phyloP scores from a whole-genome alignment of 2,329 filamentous ascomycete genomes.

The Trichoderma semiorbis region DNA sequence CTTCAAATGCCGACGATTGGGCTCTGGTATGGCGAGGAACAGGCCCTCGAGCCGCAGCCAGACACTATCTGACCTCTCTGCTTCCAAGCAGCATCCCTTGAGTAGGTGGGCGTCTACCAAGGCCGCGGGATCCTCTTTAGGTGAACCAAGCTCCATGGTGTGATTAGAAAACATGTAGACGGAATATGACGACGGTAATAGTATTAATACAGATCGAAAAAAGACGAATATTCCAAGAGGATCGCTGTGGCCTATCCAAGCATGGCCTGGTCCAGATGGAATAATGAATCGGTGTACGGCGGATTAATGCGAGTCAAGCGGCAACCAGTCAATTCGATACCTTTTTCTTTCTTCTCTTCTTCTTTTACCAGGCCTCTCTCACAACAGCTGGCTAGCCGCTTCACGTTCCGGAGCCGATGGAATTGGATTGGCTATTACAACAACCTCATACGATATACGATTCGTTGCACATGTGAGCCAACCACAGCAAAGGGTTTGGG shows the following conservation, averaged over 20 bases:
- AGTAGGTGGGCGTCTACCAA: slow-evolving; percentile 40
- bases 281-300: background rate
- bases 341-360: background rate
- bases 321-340: background rate
- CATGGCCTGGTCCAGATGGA: background rate
- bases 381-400: background rate
- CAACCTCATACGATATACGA: background rate
- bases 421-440: background rate
- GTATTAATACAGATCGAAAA: background rate
- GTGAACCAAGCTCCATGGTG: slow-evolving; percentile 20
- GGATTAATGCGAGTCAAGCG: background rate
- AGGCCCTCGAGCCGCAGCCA: slow-evolving; percentile 48
- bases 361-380: background rate
- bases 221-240: background rate
- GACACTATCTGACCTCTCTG: slow-evolving; percentile 49
- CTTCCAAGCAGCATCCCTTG: slow-evolving; percentile 53
- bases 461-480: background rate
- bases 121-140: slow-evolving; percentile 26
- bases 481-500: background rate
- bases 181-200: background rate
- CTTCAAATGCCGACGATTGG: slow-evolving; percentile 45
- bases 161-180: background rate
- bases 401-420: background rate
- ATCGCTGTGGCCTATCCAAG: background rate
- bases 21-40: slow-evolving; percentile 41